Evolutionary conservation across 306 rosid species (phyloP), one percentile per base, ranked within the genome.

Genomic region (Rubus idaeus): DNA sequence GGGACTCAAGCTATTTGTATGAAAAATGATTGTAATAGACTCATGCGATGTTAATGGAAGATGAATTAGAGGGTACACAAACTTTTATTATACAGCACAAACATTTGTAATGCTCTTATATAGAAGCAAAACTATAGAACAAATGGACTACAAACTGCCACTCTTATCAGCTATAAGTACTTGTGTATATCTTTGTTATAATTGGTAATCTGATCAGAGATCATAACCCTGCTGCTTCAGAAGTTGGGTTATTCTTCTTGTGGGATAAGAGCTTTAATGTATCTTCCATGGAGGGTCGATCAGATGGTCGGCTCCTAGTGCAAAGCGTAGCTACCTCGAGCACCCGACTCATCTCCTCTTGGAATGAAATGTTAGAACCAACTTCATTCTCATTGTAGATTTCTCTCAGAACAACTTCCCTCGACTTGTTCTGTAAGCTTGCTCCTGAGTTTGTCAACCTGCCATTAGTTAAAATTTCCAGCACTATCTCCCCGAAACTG

Each of bases 221-320:
- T 51, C 62, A 77, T 61, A 45, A 45, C 69, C 77, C 77, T 76
- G 79, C 73, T 76, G 53, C 76, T 78, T 73, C 81, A 73, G 51
- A 73, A 79, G 50, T 86, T 65, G 46, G 81, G 72, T 58, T 62
- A 65, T 66, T 84, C 39, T 84, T 83, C 46, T 41, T 79, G 75
- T 47, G 80, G 81, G 93, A 85, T 80, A 92, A 76, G 76, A 87
- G 92, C 90, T 89, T 90, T 44, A 89, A 73, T 62, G 84, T 88
- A 45, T 88, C 92, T 70, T 88, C 87, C 86, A 92, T 90, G 79
- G 96, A 88, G 74, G 98, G 96, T 23, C 89, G 83, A 37, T 95
- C 90, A 1, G 79, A 67, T 41, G 87, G 79, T 75, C 85, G 80
- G 85, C 86, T 90, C 73, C 84, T 87, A 10, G 92, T 92, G 86